These are phyloP conservation scores for Chromosphaera perkinsii DNA, from an alignment of 208 protist genomes.

Conservation along the genomic window DNA sequence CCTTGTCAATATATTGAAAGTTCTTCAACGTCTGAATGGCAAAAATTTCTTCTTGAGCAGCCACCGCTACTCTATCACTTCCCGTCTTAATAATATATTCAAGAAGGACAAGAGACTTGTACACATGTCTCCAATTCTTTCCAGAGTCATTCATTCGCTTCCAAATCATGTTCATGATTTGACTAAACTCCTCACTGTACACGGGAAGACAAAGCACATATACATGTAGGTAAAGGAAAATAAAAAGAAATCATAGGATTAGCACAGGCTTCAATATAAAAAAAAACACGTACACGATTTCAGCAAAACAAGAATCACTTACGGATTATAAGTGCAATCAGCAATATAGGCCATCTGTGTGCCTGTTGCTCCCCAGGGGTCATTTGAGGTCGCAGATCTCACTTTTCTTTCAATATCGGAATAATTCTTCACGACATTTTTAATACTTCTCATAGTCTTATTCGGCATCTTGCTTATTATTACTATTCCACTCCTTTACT, in stretches of 20 bases:
- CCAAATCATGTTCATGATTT: conserved; percentile 38
- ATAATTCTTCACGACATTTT: conserved; percentile 19
- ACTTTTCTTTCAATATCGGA: conserved; percentile 29
- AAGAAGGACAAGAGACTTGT: conserved; percentile 33
- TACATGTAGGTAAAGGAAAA: not conserved
- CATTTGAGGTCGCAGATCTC: conserved; percentile 29
- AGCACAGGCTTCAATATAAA: not conserved
- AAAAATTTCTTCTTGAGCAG: conserved; percentile 15
- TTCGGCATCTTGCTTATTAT: too few species aligned
- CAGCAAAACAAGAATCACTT: not conserved
- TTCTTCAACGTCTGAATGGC: conserved; percentile 37
- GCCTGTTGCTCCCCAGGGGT: conserved; percentile 21
- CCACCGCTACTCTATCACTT: not conserved
- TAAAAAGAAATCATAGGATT: conserved; percentile 4
- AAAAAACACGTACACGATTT: not conserved
- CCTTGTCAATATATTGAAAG: conserved; percentile 36
- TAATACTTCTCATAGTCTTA: too few species aligned
- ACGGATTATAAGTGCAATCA: conserved; percentile 32
- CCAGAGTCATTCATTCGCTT: conserved; percentile 38
- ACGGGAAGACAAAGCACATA: not conserved
- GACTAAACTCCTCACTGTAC: conserved; percentile 20
- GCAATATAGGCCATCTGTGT: conserved; percentile 25
- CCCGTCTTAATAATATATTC: conserved; percentile 34
- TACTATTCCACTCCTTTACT: too few species aligned
- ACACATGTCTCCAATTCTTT: conserved; percentile 40